phyloP scores from a whole-genome alignment of 108 stramenopile species.

The Poteriospumella lacustris region DNA sequence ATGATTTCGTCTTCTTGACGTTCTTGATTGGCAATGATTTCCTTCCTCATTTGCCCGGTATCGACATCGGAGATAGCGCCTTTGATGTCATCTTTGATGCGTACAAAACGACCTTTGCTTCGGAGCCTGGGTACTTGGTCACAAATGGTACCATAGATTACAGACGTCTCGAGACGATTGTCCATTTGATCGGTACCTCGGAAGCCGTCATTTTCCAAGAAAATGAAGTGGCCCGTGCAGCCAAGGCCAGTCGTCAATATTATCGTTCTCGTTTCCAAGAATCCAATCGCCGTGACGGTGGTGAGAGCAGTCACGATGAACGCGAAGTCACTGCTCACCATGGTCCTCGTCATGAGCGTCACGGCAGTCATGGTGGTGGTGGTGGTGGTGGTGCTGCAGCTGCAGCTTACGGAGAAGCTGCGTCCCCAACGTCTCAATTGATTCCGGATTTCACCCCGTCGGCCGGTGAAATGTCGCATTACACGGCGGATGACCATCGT shows the following conservation, averaged over 20 bases:
- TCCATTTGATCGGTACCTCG: background rate
- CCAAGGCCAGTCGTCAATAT: background rate
- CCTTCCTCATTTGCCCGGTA: slow-evolving; percentile 24
- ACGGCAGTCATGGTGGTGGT: background rate
- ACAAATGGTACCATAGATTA: background rate
- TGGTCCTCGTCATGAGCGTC: background rate
- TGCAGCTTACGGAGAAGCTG: background rate
- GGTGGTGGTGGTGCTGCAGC: no score
- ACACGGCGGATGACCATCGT: background rate
- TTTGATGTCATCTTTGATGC: slow-evolving; percentile 30
- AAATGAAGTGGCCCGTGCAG: background rate
- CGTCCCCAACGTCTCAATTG: background rate
- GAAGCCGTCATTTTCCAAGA: background rate
- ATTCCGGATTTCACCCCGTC: background rate
- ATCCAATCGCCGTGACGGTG: background rate
- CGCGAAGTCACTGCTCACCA: background rate
- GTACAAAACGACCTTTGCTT: background rate
- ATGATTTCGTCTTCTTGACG: slow-evolving; percentile 25
- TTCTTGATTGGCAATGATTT: slow-evolving; percentile 24
- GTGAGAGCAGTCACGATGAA: background rate
- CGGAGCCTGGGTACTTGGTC: background rate
- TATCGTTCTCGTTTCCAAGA: no score
- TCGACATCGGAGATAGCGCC: slow-evolving; percentile 13
- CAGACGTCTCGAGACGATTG: background rate
- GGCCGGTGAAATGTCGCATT: background rate